These are phyloP conservation scores for Cerrena zonata DNA, from an alignment of 1,284 basidiomycete species.

Conservation along the genomic window DNA sequence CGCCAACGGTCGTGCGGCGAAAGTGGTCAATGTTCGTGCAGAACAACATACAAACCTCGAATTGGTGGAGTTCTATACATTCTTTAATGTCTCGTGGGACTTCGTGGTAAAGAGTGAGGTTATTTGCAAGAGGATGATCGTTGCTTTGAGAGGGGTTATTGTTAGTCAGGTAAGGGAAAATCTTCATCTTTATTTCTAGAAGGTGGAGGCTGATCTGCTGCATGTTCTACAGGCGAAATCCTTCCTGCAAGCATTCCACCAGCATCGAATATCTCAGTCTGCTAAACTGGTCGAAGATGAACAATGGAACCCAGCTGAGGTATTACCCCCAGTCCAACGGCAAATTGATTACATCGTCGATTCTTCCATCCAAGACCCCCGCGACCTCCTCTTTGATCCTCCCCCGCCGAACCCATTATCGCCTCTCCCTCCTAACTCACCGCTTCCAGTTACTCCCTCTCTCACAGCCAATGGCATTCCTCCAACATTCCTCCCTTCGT, in stretches of 20 bases:
- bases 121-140: conserved; percentile 84
- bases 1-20: conserved; percentile 76
- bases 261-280: conserved; percentile 72
- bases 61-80: conserved; percentile 68
- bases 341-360: conserved; percentile 73
- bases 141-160: conserved; percentile 79
- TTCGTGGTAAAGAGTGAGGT: conserved; percentile 87
- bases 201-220: background rate
- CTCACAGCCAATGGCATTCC: conserved; percentile 21
- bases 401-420: conserved; percentile 23
- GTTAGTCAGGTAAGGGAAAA: conserved; percentile 62
- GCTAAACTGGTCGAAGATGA: conserved; percentile 91
- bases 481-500: conserved; percentile 20
- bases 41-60: conserved; percentile 75
- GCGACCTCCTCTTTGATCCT: conserved; percentile 45
- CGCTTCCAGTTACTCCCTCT: conserved; percentile 20
- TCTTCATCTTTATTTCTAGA: conserved; percentile 7
- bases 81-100: conserved; percentile 83
- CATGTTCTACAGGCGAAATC: conserved; percentile 62
- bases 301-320: conserved; percentile 80
- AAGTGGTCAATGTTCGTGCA: conserved; percentile 68
- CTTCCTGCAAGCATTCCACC: conserved; percentile 85
- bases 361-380: conserved; percentile 77
- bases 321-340: conserved; percentile 61
- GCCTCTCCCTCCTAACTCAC: conserved; percentile 17